Evolutionary conservation across 331 rosid species (phyloP), one percentile per base, ranked within the genome.

Genomic region (Phaseolus coccineus): DNA sequence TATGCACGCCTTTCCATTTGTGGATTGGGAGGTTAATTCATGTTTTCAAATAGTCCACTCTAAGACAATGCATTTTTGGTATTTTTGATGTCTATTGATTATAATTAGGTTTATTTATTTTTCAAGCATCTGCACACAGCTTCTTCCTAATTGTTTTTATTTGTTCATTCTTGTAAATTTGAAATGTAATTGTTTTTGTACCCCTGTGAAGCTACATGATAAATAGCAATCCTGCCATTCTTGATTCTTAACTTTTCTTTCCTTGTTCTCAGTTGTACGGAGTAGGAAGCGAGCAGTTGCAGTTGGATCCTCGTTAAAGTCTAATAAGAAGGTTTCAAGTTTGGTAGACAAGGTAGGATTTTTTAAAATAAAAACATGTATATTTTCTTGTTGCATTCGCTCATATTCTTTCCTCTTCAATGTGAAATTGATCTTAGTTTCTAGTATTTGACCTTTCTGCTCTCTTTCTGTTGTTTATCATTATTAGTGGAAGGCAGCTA

Each of bases 401-500:
- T 44, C 22, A 0, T 15, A 55, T 1, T 27, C 59, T 67, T 56
- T 76, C 44, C 56, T 56, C 3, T 39, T n/a, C 14, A 19, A 44
- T 2, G 39, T 71, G 69, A 55, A 59, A 56, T 72, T 30, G 31
- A 62, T 77, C 13, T 71, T 69, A 48, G 48, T 77, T 80, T 37
- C 47, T 42, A 42, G 9, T 42, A 42, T 42, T 9, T 42, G 47
- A 8, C 47, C 47, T 8, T 8, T 40, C 12, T 42, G 47, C 3
- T 8, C 47, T 42, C 2, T 42, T 8, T 74, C 50, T 30, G 61
- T 61, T 71, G 27, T 65, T 37, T 24, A 47, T 74, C 68, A 33
- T 73, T 85, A 78, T 61, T 76, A 93, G 99, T 93, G 99, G 99
- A 96, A 90, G 81, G 99, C 98, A 76, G 99, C 99, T 16, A 96